Base-by-base conservation (phyloP, 31 red algal species). In the Odonthalia washingtoniensis region DNA sequence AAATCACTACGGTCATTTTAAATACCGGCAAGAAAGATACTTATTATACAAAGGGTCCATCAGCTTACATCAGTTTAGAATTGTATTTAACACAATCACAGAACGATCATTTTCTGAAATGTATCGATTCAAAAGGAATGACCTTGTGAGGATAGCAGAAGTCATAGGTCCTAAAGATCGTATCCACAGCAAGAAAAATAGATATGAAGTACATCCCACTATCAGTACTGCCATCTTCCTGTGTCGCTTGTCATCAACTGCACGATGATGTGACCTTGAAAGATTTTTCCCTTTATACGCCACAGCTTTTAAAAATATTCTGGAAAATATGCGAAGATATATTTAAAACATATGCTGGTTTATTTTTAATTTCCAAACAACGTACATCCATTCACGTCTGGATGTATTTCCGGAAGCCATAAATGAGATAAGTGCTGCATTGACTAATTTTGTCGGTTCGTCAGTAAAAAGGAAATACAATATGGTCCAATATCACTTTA, bases 361-460 rank as follows among this genome's bases (percentile, higher is more conserved):
- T 57, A 14, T 57, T 14, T 21, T 14, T 9, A 9, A 9, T 21
- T 57, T 57, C 21, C 49, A 9, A 57, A 57, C 49, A 57, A 21
- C 9, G 49, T 57, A 57, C 49, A 57, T 57, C 12, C 49, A 57
- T 9, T 14, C 9, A 9, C 49, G 49, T 14, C 49, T 21, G 21
- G 21, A 57, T 14, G 12, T n/a, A n/a, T n/a, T n/a, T n/a, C n/a
- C n/a, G n/a, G n/a, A n/a, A n/a, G n/a, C n/a, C n/a, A n/a, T n/a
- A 70, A 12, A 18, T 33, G 66, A 70, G 66, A 70, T 12, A 36
- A 33, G 28, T 33, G 28, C 6, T 6, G 66, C 28, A 30, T 36
- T 70, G 33, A 70, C 16, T 70, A 70, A 70, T 36, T 70, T 6
- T 30, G 66, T 70, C 33, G 66, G 66, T n/a, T n/a, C n/a, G n/a